Conservation (phyloP, 768 basidiomycete species). For the Cantharellus cinnabarinus region DNA sequence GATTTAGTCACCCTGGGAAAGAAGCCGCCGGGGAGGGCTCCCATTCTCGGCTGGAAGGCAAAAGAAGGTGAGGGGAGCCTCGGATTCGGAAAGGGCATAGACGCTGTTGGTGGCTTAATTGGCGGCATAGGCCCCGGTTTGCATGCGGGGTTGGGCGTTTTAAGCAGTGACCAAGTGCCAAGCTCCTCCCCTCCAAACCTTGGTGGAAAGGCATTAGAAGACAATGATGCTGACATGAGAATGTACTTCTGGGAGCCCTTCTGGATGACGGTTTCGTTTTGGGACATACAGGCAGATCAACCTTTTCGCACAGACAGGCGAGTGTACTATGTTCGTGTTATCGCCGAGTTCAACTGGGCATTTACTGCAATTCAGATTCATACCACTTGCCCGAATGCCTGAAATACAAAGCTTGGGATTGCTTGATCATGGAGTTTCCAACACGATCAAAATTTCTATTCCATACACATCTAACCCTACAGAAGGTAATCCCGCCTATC, state of each 20-base stretch:
- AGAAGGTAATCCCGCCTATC: conserved; percentile 11
- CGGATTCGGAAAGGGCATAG: too few species aligned
- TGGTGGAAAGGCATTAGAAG: too few species aligned
- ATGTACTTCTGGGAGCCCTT: conserved; percentile 85
- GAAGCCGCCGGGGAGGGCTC: conserved; percentile 59
- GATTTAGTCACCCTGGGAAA: conserved; percentile 81
- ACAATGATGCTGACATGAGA: conserved; percentile 16
- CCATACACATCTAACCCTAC: conserved; percentile 42
- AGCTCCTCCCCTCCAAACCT: too few species aligned
- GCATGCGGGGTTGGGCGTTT: too few species aligned
- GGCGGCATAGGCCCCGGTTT: too few species aligned
- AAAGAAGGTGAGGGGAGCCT: too few species aligned
- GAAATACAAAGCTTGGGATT: conserved; percentile 90
- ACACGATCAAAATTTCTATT: conserved; percentile 50
- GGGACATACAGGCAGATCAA: conserved; percentile 74
- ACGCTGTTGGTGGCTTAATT: too few species aligned
- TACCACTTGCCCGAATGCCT: conserved; percentile 91
- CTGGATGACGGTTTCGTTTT: conserved; percentile 63
- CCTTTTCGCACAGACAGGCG: conserved; percentile 65
- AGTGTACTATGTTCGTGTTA: not conserved
- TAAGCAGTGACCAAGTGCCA: too few species aligned
- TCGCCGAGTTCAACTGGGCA: not conserved
- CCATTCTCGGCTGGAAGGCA: too few species aligned
- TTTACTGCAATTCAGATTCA: conserved; percentile 34
- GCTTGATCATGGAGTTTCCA: conserved; percentile 75